Base-by-base conservation (phyloP, 2,329 filamentous ascomycete species). In the Fusarium equiseti region DNA sequence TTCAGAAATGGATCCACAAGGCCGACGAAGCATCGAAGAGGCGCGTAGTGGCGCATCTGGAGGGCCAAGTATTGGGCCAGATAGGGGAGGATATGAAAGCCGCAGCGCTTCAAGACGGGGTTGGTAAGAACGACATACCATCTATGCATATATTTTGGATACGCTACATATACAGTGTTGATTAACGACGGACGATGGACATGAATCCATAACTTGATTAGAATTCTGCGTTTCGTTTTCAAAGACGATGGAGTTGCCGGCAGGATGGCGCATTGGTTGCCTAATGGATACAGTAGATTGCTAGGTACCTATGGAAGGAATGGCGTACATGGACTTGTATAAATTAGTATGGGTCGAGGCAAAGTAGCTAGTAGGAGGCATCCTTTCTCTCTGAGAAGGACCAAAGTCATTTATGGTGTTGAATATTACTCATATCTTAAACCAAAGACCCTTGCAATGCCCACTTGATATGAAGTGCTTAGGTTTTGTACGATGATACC, bases 1-100 rank as follows among this genome's bases (percentile, higher is more conserved):
- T 84, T 92, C 89, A 38, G 91, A 93, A 78, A 87, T 92, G 76
- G 89, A 89, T 71, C 83, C 86, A 20, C 84, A 85, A 59, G 85
- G 85, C 46, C 82, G 88, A 66, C 84, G 87, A 67, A 90, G 87
- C 71, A 77, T 90, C 10, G 89, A 91, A 70, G 88, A 90, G 66
- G 80, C 79, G 2, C 78, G 82, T 45, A 79, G 81, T 6, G 78
- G 80, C 29, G 77, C 78, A 24, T 80, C 81, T 61, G 79, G 81
- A 22, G 49, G 51, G 11, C 27, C 69, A 20, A 46, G 45, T 16
- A 45, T 63, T 54, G 84, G 80, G 20, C 75, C 79, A 26, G 78
- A 83, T 31, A 78, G 81, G 58, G 78, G 77, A 48, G 76, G 76
- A 18, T 85, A 81, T 59, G 84, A 85, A 63, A 77, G 75, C 29